phyloP scores from a whole-genome alignment of 129 eudicot species.

The Helianthus tuberosus region DNA sequence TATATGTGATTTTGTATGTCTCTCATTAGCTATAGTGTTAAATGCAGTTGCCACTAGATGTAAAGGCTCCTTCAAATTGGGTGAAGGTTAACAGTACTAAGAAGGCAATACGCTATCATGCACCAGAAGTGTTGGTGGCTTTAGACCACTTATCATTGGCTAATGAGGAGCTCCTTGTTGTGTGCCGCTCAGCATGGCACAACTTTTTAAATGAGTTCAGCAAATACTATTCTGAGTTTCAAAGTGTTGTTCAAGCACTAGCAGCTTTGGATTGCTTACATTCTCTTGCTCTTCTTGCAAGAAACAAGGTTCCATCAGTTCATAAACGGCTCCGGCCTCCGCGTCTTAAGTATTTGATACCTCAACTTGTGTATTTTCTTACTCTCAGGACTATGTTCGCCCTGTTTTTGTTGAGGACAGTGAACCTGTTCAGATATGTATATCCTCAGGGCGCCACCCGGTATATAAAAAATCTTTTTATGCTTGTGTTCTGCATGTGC shows the following conservation, averaged over 20 bases:
- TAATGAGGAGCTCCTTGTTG: slow-evolving; percentile 67
- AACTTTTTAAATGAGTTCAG: slow-evolving; percentile 62
- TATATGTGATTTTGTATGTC: neutral
- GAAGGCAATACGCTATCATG: slow-evolving; percentile 89
- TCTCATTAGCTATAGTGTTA: slow-evolving; percentile 13
- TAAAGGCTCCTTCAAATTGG: slow-evolving; percentile 85
- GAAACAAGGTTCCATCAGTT: slow-evolving; percentile 57
- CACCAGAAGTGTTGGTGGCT: slow-evolving; percentile 84
- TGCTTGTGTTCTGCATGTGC: neutral
- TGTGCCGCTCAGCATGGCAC: slow-evolving; percentile 81
- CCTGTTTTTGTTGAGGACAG: slow-evolving; percentile 72
- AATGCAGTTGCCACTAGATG: slow-evolving; percentile 67
- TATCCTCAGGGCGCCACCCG: slow-evolving; percentile 90
- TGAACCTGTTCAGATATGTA: slow-evolving; percentile 78
- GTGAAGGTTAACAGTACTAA: slow-evolving; percentile 95
- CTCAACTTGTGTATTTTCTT: slow-evolving; percentile 8
- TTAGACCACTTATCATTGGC: slow-evolving; percentile 73
- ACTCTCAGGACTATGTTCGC: slow-evolving; percentile 66
- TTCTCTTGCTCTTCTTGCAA: slow-evolving; percentile 81
- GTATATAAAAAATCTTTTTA: slow-evolving; percentile 40
- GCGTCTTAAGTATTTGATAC: neutral
- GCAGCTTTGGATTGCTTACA: slow-evolving; percentile 89
- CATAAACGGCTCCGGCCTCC: neutral
- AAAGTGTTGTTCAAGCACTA: slow-evolving; percentile 87
- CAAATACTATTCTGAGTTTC: slow-evolving; percentile 75